These are phyloP conservation scores for Gynochthodes officinalis DNA, from an alignment of 257 asterid species.

Conservation along the genomic window DNA sequence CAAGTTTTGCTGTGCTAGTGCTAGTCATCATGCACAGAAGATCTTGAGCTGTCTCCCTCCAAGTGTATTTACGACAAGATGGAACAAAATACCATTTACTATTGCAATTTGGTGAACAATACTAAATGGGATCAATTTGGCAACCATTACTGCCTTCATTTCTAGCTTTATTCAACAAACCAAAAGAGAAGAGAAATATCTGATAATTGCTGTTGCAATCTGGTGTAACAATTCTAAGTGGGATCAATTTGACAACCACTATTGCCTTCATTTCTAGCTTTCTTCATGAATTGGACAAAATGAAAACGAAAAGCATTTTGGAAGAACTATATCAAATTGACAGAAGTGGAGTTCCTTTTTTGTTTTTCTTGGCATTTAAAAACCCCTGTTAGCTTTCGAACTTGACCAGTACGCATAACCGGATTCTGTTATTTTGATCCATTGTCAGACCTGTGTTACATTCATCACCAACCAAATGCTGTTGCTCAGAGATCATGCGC, in stretches of 20 bases:
- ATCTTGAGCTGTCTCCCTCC: no score
- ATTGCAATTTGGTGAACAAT: background rate
- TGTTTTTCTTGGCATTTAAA: background rate
- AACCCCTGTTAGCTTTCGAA: background rate
- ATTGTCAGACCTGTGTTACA: background rate
- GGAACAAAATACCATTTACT: background rate
- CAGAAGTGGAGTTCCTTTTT: no score
- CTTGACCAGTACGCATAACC: background rate
- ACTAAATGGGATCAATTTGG: background rate
- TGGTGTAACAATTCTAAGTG: background rate
- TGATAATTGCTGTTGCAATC: background rate
- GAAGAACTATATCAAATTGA: background rate
- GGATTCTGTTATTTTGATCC: background rate
- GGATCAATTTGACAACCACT: no score
- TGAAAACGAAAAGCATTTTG: background rate
- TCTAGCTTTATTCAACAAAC: background rate
- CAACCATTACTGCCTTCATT: background rate
- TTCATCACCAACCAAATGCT: background rate
- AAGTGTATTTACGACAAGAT: no score
- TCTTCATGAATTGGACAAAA: background rate
- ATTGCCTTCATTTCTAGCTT: no score
- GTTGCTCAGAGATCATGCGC: slow-evolving; percentile 14
- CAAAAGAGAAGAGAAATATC: no score
- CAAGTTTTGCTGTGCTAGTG: background rate
- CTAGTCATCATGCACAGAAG: no score